Evolutionary conservation across 805 yeast genomes (phyloP).

Genomic region (Schwanniomyces yamadae): DNA sequence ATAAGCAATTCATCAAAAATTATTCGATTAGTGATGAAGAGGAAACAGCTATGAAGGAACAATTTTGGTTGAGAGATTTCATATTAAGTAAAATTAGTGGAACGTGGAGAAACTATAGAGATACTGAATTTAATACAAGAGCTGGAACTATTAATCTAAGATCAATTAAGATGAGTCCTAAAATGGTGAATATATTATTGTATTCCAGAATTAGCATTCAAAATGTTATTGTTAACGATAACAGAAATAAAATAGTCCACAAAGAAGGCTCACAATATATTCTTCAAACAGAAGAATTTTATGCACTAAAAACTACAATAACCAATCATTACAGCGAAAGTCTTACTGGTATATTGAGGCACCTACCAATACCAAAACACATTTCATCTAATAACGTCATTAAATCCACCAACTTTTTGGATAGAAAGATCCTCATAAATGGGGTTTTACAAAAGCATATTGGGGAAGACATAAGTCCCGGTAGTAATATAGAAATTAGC

Average conservation of each 20-base stretch:
- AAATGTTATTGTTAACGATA: slow-evolving; percentile 24
- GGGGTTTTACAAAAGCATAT: slow-evolving; percentile 68
- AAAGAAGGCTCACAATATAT: slow-evolving; percentile 28
- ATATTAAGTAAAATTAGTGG: slow-evolving; percentile 62
- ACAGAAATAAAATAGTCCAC: slow-evolving; percentile 9
- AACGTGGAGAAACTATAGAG: slow-evolving; percentile 50
- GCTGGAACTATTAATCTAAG: slow-evolving; percentile 66
- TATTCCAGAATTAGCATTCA: slow-evolving; percentile 47
- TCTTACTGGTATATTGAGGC: slow-evolving; percentile 58
- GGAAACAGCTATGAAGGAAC: slow-evolving; percentile 52
- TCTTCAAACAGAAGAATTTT: slow-evolving; percentile 48
- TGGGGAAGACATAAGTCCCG: slow-evolving; percentile 39
- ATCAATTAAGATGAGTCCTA: slow-evolving; percentile 57
- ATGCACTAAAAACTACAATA: slow-evolving; percentile 49
- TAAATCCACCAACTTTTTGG: slow-evolving; percentile 37
- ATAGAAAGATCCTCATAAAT: slow-evolving; percentile 62
- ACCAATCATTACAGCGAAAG: slow-evolving; percentile 44
- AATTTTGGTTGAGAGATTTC: slow-evolving; percentile 80
- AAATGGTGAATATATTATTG: slow-evolving; percentile 56
- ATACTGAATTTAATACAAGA: slow-evolving; percentile 24
- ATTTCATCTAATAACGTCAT: slow-evolving; percentile 10
- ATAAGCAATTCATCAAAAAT: slow-evolving; percentile 68
- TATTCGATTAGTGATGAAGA: slow-evolving; percentile 55
- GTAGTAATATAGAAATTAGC: slow-evolving; percentile 39
- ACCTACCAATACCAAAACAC: slow-evolving; percentile 27